These are phyloP conservation scores for Alternaria postmessia DNA, from an alignment of 2,329 filamentous ascomycete species.

Conservation along the genomic window DNA sequence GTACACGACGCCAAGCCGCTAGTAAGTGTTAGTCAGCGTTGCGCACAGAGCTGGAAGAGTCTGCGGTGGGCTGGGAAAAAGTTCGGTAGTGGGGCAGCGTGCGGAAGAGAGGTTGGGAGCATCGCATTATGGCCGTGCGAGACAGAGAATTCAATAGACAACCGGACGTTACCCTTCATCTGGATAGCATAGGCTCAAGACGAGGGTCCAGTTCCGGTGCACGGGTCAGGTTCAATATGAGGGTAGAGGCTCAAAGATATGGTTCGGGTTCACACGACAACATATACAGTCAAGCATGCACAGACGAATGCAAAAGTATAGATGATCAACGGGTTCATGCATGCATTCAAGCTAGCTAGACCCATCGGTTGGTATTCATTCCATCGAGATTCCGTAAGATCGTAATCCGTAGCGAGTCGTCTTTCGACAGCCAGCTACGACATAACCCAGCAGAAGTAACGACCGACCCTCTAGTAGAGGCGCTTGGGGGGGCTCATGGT, in stretches of 20 bases:
- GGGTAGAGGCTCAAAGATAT: neutral
- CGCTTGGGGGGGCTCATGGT: slow-evolving; percentile 99
- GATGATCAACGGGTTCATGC: slow-evolving; percentile 32
- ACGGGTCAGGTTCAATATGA: neutral
- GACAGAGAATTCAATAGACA: neutral
- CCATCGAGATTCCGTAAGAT: slow-evolving; percentile 31
- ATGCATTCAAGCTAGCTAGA: slow-evolving; percentile 46
- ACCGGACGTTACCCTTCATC: neutral
- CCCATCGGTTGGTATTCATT: slow-evolving; percentile 24
- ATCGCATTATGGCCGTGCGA: neutral
- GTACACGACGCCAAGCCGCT: slow-evolving; percentile 12
- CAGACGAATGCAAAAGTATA: neutral
- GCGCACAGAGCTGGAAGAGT: neutral
- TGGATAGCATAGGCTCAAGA: neutral
- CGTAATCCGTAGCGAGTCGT: slow-evolving; percentile 24
- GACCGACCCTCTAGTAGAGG: slow-evolving; percentile 76
- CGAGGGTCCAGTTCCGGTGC: neutral
- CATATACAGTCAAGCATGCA: neutral
- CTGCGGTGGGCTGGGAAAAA: slow-evolving; percentile 4
- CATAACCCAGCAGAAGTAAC: slow-evolving; percentile 25
- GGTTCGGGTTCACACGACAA: neutral
- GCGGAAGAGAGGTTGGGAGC: slow-evolving; percentile 1
- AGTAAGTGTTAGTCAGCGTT: slow-evolving; percentile 10
- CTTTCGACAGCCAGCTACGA: slow-evolving; percentile 27
- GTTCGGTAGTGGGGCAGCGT: slow-evolving; percentile 1